phyloP scores from a whole-genome alignment of 2,329 filamentous ascomycete species.

The Monilinia laxa region DNA sequence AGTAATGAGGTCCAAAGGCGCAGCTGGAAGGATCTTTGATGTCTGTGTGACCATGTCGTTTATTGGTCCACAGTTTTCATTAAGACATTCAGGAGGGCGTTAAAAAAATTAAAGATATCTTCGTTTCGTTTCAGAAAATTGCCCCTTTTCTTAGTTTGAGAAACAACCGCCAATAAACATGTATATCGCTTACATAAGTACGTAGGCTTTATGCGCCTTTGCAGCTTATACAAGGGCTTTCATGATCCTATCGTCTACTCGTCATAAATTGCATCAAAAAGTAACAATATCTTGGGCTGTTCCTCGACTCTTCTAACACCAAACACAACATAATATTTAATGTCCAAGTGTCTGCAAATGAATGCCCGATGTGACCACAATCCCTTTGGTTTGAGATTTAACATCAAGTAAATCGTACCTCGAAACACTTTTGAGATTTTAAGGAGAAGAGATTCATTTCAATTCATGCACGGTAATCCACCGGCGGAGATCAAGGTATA shows the following conservation, averaged over 20 bases:
- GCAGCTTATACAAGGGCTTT: no score
- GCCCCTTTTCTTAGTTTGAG: slow-evolving; percentile 10
- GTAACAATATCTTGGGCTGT: neutral
- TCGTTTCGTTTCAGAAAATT: slow-evolving; percentile 20
- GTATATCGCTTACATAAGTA: neutral
- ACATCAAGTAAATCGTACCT: neutral
- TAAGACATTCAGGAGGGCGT: slow-evolving; percentile 7
- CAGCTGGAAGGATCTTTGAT: no score
- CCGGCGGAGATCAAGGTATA: slow-evolving; percentile 25
- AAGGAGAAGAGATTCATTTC: slow-evolving; percentile 32
- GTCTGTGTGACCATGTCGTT: neutral
- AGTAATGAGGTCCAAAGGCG: no score
- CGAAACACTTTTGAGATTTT: slow-evolving; percentile 19
- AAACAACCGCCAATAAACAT: slow-evolving; percentile 20
- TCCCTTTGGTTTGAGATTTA: slow-evolving; percentile 14
- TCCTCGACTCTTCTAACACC: no score
- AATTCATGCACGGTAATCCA: slow-evolving; percentile 26
- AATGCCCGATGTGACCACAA: neutral
- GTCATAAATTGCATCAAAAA: neutral
- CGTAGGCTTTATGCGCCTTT: no score
- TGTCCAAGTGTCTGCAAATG: neutral
- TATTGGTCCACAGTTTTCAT: slow-evolving; percentile 8
- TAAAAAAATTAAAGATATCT: slow-evolving; percentile 15
- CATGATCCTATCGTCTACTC: neutral
- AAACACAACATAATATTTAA: slow-evolving; percentile 5